phyloP scores from a whole-genome alignment of 192 early-diverging fungal genomes.

The Kickxella alabastrina region DNA sequence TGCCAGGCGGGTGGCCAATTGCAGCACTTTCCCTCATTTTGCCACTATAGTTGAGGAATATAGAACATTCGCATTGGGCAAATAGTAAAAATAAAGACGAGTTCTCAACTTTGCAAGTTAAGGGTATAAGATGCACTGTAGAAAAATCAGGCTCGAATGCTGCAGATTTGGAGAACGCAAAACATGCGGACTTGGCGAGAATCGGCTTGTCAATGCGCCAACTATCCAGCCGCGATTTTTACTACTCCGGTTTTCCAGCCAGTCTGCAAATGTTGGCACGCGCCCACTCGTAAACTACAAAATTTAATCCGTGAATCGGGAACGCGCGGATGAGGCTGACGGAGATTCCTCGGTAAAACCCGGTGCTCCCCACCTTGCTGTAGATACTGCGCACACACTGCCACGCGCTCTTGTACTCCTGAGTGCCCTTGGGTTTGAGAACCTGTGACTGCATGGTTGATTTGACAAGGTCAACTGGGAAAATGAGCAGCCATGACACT shows the following conservation, averaged over 20 bases:
- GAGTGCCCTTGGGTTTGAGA: conserved; percentile 47
- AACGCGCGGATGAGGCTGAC: conserved; percentile 74
- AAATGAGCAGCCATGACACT: conserved; percentile 72
- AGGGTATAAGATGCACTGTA: too few relatives aligned
- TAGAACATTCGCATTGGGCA: too few relatives aligned
- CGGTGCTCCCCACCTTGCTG: conserved; percentile 52
- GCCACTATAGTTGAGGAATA: too few relatives aligned
- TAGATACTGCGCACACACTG: conserved; percentile 55
- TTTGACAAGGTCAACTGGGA: conserved; percentile 75
- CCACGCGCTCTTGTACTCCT: conserved; percentile 44
- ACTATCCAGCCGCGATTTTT: too few relatives aligned
- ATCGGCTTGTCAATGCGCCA: too few relatives aligned
- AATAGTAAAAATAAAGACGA: too few relatives aligned
- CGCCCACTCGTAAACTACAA: conserved; percentile 71
- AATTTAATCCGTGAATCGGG: conserved; percentile 80
- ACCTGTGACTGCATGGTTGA: conserved; percentile 72
- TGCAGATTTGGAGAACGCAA: too few relatives aligned
- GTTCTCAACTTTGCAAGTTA: too few relatives aligned
- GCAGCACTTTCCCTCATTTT: too few relatives aligned
- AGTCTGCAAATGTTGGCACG: conserved; percentile 37
- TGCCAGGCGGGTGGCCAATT: too few relatives aligned
- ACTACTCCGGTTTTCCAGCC: conserved; percentile 15
- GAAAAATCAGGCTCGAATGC: too few relatives aligned
- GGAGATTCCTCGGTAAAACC: conserved; percentile 69
- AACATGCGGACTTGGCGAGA: too few relatives aligned